These are phyloP conservation scores for Hyaloperonospora arabidopsidis DNA, from an alignment of 352 stramenopile species.

Conservation along the genomic window DNA sequence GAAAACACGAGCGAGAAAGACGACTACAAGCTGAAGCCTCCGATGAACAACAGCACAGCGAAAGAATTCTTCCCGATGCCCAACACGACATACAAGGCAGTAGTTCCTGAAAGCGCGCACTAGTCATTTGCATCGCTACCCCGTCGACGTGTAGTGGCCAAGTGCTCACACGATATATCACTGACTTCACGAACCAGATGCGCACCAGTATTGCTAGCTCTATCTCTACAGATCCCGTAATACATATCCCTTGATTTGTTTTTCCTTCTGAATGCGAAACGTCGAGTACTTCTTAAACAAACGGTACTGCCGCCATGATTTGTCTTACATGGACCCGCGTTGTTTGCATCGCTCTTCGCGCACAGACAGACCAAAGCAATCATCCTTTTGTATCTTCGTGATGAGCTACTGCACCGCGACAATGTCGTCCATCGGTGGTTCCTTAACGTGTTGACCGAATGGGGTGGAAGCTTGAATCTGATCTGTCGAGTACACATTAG, in stretches of 20 bases:
- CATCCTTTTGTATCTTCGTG: not conserved
- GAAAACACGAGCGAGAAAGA: too few species aligned
- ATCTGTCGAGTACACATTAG: slow-evolving; percentile 31
- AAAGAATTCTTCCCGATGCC: slow-evolving; percentile 9
- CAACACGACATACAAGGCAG: slow-evolving; percentile 26
- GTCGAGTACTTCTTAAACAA: too few species aligned
- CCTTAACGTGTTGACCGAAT: not conserved
- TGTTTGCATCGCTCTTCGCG: too few species aligned
- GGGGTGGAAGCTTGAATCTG: slow-evolving; percentile 1
- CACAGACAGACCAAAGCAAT: too few species aligned
- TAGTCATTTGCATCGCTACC: slow-evolving; percentile 5
- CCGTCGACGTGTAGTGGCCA: not conserved
- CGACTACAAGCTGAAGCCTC: slow-evolving; percentile 4
- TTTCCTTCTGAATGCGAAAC: too few species aligned
- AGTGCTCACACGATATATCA: slow-evolving; percentile 13
- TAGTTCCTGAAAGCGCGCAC: not conserved
- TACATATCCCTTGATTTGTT: too few species aligned
- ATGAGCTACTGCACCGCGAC: slow-evolving; percentile 22
- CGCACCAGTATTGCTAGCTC: not conserved
- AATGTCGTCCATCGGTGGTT: slow-evolving; percentile 16
- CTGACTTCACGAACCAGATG: slow-evolving; percentile 1
- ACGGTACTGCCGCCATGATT: too few species aligned
- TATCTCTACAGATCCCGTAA: slow-evolving; percentile 2
- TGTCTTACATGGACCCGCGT: too few species aligned
- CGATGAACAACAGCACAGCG: slow-evolving; percentile 17